phyloP scores from a whole-genome alignment of 345 rosid genomes.

The Aegle marmelos region DNA sequence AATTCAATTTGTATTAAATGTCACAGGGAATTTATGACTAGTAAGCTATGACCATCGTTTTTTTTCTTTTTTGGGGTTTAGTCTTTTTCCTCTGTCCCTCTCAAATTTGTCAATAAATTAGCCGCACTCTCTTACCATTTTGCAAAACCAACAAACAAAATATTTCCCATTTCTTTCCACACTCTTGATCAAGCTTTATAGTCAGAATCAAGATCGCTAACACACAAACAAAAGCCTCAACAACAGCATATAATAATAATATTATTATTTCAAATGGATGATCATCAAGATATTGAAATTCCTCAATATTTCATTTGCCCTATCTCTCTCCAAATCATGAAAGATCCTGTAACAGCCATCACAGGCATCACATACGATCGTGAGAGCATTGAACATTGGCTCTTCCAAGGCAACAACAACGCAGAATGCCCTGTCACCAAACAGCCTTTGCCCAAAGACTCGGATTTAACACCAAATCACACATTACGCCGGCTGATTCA shows the following conservation, averaged over 20 bases:
- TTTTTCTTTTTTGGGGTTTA: not conserved
- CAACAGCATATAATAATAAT: not conserved
- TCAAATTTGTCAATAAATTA: constrained; percentile 1
- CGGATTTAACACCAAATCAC: constrained; percentile 76
- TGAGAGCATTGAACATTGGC: constrained; percentile 74
- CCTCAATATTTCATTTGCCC: constrained; percentile 77
- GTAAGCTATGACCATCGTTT: constrained; percentile 13
- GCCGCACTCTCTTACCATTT: constrained; percentile 36
- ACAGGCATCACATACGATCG: constrained; percentile 92
- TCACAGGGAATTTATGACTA: constrained; percentile 10
- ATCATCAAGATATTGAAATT: constrained; percentile 40
- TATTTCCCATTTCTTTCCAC: not conserved
- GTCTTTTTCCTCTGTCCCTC: not conserved
- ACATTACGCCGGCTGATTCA: constrained; percentile 69
- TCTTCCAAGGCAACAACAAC: constrained; percentile 23
- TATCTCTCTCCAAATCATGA: constrained; percentile 82
- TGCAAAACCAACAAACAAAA: not conserved
- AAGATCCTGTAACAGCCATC: constrained; percentile 68
- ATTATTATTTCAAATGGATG: constrained; percentile 22
- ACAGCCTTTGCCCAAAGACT: constrained; percentile 47
- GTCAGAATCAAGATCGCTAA: not conserved
- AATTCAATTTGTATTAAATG: not conserved
- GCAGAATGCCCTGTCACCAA: constrained; percentile 63
- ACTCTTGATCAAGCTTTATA: not conserved
- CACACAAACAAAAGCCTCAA: not conserved